These are phyloP conservation scores for Bocquillonia castaneifolia DNA, from an alignment of 441 rosid genomes.

Conservation along the genomic window DNA sequence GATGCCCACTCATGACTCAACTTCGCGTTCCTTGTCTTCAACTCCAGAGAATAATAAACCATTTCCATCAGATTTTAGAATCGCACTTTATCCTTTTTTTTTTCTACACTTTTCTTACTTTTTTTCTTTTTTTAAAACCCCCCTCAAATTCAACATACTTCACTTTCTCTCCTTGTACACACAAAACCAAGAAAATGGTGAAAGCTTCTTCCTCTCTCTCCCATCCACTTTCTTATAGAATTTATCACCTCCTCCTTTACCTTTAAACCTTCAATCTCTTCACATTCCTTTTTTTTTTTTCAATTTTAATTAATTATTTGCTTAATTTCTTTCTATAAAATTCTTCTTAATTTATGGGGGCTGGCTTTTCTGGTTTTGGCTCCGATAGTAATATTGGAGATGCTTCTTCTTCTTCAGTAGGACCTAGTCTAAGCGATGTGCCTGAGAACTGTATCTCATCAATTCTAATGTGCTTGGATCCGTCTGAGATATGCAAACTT, in stretches of 20 bases:
- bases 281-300: background rate
- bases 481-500: constrained; percentile 65
- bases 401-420: constrained; percentile 10
- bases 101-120: background rate
- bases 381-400: constrained; percentile 22
- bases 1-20: constrained; percentile 22
- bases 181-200: constrained; percentile 25
- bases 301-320: background rate
- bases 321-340: background rate
- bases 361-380: constrained; percentile 34
- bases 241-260: constrained; percentile 55
- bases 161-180: constrained; percentile 8
- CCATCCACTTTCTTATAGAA: constrained; percentile 32
- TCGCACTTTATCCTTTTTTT: constrained; percentile 16
- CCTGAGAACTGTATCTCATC: constrained; percentile 77
- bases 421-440: constrained; percentile 50
- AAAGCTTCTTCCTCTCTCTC: constrained; percentile 32
- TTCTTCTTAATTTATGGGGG: constrained; percentile 40
- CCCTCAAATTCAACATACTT: background rate
- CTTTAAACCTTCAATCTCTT: constrained; percentile 19
- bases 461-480: constrained; percentile 53
- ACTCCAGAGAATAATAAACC: background rate
- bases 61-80: background rate
- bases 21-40: constrained; percentile 5
- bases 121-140: constrained; percentile 9